Percentiles rank a stretch among this genome's conserved stretches.
phyloP scores from a whole-genome alignment of 768 basidiomycete genomes.

The Pisolithus orientalis region DNA sequence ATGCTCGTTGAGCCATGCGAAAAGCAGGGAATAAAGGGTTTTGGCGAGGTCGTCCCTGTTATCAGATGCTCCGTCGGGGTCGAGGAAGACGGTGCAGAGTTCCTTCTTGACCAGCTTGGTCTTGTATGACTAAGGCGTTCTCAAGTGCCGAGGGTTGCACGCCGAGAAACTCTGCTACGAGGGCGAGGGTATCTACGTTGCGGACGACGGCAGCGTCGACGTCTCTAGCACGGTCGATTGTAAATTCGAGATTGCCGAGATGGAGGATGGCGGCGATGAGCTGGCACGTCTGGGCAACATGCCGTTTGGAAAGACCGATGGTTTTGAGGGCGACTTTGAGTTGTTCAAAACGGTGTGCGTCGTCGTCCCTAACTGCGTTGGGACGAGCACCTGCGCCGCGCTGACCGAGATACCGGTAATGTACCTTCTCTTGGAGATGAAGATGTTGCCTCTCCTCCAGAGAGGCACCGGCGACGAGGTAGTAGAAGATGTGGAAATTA shows the following conservation, averaged over 20 bases:
- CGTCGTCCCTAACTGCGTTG: slow-evolving; percentile 60
- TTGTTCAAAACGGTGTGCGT: slow-evolving; percentile 85
- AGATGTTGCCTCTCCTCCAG: slow-evolving; percentile 86
- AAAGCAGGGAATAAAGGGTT: slow-evolving; percentile 88
- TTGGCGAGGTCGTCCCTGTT: slow-evolving; percentile 94
- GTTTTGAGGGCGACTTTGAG: slow-evolving; percentile 92
- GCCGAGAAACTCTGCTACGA: slow-evolving; percentile 90
- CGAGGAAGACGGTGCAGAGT: slow-evolving; percentile 94
- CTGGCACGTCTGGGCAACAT: slow-evolving; percentile 94
- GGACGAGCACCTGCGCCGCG: slow-evolving; percentile 41
- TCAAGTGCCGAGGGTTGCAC: slow-evolving; percentile 70
- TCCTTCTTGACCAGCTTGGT: slow-evolving; percentile 93
- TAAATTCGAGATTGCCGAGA: slow-evolving; percentile 93
- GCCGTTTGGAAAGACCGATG: slow-evolving; percentile 88
- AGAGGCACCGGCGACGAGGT: slow-evolving; percentile 87
- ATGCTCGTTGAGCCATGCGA: slow-evolving; percentile 94
- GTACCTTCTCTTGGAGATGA: slow-evolving; percentile 71
- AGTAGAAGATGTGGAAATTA: slow-evolving; percentile 98
- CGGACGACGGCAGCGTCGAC: slow-evolving; percentile 91
- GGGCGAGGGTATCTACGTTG: slow-evolving; percentile 73
- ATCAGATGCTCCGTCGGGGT: slow-evolving; percentile 87
- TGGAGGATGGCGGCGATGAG: slow-evolving; percentile 94
- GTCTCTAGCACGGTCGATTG: slow-evolving; percentile 72
- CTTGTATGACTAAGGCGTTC: slow-evolving; percentile 78
- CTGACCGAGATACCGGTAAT: slow-evolving; percentile 84